These are phyloP conservation scores for Carex littledalei DNA, from an alignment of 176 grass and related monocot genomes.

Conservation along the genomic window DNA sequence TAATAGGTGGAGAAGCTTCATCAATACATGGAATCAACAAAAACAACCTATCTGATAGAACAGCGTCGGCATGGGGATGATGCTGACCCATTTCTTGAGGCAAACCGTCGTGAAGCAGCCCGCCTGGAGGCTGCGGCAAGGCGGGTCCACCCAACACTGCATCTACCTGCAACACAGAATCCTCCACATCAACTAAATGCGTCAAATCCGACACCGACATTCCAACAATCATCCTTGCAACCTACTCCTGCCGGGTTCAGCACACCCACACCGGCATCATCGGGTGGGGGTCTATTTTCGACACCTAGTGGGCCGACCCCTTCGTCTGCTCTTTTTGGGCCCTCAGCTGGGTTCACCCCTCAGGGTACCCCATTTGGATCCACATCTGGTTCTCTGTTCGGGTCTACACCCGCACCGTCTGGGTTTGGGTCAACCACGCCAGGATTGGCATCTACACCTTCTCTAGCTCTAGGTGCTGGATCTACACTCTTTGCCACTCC, in stretches of 20 bases:
- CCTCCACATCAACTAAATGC: constrained; percentile 14
- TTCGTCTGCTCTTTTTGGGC: constrained; percentile 53
- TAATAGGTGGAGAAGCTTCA: constrained; percentile 78
- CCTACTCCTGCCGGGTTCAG: constrained; percentile 35
- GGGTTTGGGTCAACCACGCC: constrained; percentile 48
- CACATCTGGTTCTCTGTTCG: constrained; percentile 46
- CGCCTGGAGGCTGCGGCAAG: constrained; percentile 48
- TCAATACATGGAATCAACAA: constrained; percentile 57
- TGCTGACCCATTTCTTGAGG: constrained; percentile 73
- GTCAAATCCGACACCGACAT: constrained; percentile 33
- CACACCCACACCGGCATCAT: constrained; percentile 43
- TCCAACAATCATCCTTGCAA: constrained; percentile 34
- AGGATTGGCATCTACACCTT: constrained; percentile 45
- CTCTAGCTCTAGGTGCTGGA: constrained; percentile 28
- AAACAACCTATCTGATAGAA: constrained; percentile 45
- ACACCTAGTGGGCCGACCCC: constrained; percentile 61
- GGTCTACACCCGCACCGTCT: constrained; percentile 54
- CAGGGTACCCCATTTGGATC: constrained; percentile 75
- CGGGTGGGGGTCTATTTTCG: constrained; percentile 61
- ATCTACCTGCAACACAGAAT: constrained; percentile 53
- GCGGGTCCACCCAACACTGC: constrained; percentile 56
- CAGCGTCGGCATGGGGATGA: constrained; percentile 28
- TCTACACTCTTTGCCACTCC: constrained; percentile 71
- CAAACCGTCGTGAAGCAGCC: constrained; percentile 54
- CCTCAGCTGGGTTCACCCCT: constrained; percentile 43